Conservation (phyloP, 345 rosid species). For the rapeseed (Brassica napus) region DNA sequence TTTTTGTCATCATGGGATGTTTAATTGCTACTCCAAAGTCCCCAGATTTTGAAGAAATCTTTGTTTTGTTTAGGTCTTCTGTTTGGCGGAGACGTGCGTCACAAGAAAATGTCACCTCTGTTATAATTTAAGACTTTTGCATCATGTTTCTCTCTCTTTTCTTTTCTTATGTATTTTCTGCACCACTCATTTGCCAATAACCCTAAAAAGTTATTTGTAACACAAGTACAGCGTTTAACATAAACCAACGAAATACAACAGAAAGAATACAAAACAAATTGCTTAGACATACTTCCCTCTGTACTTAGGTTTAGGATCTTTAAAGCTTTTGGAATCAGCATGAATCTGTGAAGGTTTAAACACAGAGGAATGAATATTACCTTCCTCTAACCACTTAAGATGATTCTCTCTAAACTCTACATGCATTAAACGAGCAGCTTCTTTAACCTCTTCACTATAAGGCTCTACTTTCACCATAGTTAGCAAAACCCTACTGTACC, state of each 20-base stretch:
- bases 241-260: too few species aligned
- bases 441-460: conserved; percentile 59
- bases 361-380: conserved; percentile 82
- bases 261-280: too few species aligned
- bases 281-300: conserved; percentile 56
- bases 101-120: conserved; percentile 22
- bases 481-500: conserved; percentile 77
- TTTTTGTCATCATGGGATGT: too few species aligned
- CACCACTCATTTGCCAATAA: not conserved
- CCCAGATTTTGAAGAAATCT: too few species aligned
- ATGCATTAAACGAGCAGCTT: conserved; percentile 67
- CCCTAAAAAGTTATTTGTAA: too few species aligned
- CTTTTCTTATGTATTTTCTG: not conserved
- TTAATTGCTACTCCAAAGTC: too few species aligned
- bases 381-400: conserved; percentile 85
- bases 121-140: not conserved
- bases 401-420: conserved; percentile 86
- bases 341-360: conserved; percentile 48
- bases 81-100: conserved; percentile 30
- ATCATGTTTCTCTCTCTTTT: conserved; percentile 5
- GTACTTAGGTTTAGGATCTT: conserved; percentile 75
- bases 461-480: conserved; percentile 78
- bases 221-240: too few species aligned
- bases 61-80: conserved; percentile 29
- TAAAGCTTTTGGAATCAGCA: conserved; percentile 47